Conservation (phyloP, 306 rosid species). For the Herpetospermum pedunculosum region DNA sequence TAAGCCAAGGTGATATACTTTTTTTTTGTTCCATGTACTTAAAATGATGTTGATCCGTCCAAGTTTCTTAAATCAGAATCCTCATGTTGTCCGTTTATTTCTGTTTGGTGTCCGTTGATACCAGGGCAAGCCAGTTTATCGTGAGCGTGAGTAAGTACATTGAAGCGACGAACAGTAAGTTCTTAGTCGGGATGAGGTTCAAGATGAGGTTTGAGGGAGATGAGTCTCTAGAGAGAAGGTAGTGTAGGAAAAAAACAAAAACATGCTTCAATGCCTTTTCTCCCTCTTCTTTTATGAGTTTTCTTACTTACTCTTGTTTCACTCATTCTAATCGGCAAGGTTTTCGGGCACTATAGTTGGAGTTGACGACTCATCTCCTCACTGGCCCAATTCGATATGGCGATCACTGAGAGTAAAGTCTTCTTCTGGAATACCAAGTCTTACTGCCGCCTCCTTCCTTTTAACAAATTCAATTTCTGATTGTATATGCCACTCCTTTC, state of each 20-base stretch:
- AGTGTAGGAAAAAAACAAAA: not conserved
- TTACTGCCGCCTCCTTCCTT: not conserved
- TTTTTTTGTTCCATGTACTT: not conserved
- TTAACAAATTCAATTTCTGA: not conserved
- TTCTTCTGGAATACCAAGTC: slow-evolving; percentile 2
- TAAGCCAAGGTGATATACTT: slow-evolving; percentile 56
- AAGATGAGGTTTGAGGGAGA: slow-evolving; percentile 91
- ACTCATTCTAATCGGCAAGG: slow-evolving; percentile 25
- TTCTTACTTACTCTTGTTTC: not conserved
- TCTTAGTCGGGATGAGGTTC: slow-evolving; percentile 64
- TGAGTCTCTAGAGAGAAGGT: slow-evolving; percentile 90
- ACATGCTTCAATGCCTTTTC: not conserved
- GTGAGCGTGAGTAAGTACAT: slow-evolving; percentile 55
- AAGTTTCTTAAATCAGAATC: not conserved
- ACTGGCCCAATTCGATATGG: slow-evolving; percentile 73
- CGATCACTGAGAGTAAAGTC: slow-evolving; percentile 67
- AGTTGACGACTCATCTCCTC: slow-evolving; percentile 61
- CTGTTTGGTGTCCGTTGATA: not conserved
- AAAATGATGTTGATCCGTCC: not conserved
- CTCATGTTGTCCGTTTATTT: not conserved
- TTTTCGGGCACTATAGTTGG: slow-evolving; percentile 85
- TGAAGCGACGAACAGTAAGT: slow-evolving; percentile 48
- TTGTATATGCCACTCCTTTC: not conserved
- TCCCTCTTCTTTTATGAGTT: not conserved
- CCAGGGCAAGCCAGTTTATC: slow-evolving; percentile 80